Evolutionary conservation across 305 asterid genomes (phyloP), one percentile per base, ranked within the genome.

Genomic region (Fraxinus xanthoxyloides): DNA sequence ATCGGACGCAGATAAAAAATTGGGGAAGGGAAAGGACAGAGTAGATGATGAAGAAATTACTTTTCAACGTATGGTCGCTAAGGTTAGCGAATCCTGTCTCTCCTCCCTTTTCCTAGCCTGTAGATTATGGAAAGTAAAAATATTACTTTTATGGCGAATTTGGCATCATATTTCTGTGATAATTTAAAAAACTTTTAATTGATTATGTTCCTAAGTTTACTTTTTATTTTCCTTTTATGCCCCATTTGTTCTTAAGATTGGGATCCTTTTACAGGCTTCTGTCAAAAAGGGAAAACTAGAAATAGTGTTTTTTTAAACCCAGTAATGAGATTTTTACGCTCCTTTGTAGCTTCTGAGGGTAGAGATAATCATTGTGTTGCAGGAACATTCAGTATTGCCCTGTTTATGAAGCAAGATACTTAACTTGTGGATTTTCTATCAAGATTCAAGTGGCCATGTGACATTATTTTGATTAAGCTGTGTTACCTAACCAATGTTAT

Each of bases 61-160:
- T 78, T 95, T 95, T 85, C 99, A 93, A 87, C 97, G 98, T 75
- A 95, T 95, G 97, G 99, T 95, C 65, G 89, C 99, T 87, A 95
- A 95, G 99, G 98, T 95, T 94, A 93, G 93, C 87, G 90, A 90
- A 82, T 90, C 89, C 89, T 81, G 88, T 81, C 86, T 85, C 87
- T 84, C 90, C 85, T 23, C 26, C 72, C 32, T 21, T 24, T 21
- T 4, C 15, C 7, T 19, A 67, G 36, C 74, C 30, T 9, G 34
- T 67, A 67, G 74, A 24, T 67, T 28, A 67, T 67, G 34, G 72
- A 67, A 1, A 12, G 19, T 26, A 26, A 28, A 59, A 67, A 28
- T 10, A 67, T 24, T 28, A 10, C 36, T 67, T 26, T 12, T 67
- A 24, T 67, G 74, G 74, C 17, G 36, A 10, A 67, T 26, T 26